Evolutionary conservation across 768 basidiomycete genomes (phyloP).

Genomic region (Pleurotus sapidus): DNA sequence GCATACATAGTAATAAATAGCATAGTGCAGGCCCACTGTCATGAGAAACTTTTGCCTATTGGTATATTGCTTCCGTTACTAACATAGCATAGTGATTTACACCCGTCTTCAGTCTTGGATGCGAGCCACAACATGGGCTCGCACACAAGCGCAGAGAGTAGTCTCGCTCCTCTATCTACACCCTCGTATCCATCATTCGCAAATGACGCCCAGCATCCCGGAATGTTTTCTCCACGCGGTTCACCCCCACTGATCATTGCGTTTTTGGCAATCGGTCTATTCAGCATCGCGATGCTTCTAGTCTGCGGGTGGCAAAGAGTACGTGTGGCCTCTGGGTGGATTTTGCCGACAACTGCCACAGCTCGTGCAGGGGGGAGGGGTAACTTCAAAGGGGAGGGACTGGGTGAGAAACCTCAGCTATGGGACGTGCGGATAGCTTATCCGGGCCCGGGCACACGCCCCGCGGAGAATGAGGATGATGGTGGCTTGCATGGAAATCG

Average conservation of each 20-base stretch:
- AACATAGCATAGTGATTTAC: background rate
- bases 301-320: slow-evolving; percentile 44
- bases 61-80: background rate
- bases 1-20: background rate
- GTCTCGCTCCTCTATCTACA: background rate
- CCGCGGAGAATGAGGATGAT: slow-evolving; percentile 9
- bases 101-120: slow-evolving; percentile 6
- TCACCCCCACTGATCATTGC: slow-evolving; percentile 59
- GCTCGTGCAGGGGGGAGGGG: background rate
- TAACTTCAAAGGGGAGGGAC: background rate
- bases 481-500: slow-evolving; percentile 8
- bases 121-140: slow-evolving; percentile 2
- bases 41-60: too few species aligned
- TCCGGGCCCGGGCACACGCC: background rate
- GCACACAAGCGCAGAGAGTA: background rate
- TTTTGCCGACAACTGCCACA: background rate
- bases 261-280: slow-evolving; percentile 57
- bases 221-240: slow-evolving; percentile 26
- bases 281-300: slow-evolving; percentile 43
- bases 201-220: background rate
- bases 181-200: background rate
- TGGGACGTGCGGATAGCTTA: slow-evolving; percentile 40
- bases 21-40: too few species aligned
- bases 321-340: slow-evolving; percentile 15
- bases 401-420: slow-evolving; percentile 34